Evolutionary conservation across 1,284 basidiomycete genomes (phyloP), one percentile per base, ranked within the genome.

Genomic region (Vanrija humicola): DNA sequence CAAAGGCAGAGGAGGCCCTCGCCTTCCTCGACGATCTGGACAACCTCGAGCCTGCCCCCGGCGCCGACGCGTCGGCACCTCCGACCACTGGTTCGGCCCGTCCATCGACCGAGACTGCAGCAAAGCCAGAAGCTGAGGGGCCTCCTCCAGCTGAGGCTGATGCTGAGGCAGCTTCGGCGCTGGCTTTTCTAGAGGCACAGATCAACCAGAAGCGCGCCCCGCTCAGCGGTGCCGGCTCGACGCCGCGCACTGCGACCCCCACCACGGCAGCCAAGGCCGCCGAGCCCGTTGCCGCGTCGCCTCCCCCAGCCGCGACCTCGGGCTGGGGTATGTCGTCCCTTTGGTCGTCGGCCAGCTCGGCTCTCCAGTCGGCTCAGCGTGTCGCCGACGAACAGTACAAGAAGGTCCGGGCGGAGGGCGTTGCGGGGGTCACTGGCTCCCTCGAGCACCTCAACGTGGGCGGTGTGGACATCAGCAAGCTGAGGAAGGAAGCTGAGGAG

Each of bases 11-110:
- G 70, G 91, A 96, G 73, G 92, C 90, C 16, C 84, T 90, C 25
- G 86, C 86, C 65, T 87, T 95, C 74, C 85, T 96, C 53, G 89
- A 93, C 68, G 89, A 93, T 70, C 87, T 96, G 48, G 90, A 93
- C 71, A 86, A 85, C 40, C 82, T 91, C 57, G 43, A 54, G 15
- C 39, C 43, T 9, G 40, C 48, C 12, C 47, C 50, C 3, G 46
- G 16, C 42, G 19, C 42, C 28, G 19, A 40, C 3, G 54, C 46
- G 8, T n/a, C 52, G 1, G n/a, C 43, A 16, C 19, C 40, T 19
- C 15, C 39, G 5, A 23, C 40, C 18, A 40, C 42, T 12, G 16
- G 28, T 3, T 51, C 58, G 14, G 56, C 65, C 2, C 58, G 64
- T 2, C 53, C 53, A 12, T 66, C 65, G 3, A 53, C 50, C 3